Evolutionary conservation across 2,329 filamentous ascomycete genomes (phyloP).

Genomic region (Monilinia vaccinii-corymbosi): DNA sequence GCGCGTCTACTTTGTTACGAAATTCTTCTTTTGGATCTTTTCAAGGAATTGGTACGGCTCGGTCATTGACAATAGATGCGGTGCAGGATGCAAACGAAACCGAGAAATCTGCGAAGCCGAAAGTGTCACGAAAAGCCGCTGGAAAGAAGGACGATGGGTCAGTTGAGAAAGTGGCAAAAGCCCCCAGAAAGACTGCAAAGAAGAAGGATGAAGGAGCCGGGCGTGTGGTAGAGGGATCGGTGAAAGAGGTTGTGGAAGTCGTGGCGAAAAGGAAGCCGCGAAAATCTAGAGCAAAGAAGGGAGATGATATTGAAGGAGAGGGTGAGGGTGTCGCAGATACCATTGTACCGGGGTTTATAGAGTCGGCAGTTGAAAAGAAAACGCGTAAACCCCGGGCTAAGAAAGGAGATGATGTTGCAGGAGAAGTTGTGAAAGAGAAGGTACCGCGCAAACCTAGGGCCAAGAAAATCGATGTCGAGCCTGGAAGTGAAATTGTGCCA

Average conservation of each 20-base stretch:
- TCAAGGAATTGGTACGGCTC: constrained; percentile 5
- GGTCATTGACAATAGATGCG: neutral
- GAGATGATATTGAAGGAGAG: neutral
- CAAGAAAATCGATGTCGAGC: constrained; percentile 19
- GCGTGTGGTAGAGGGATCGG: neutral
- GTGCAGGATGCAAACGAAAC: constrained; percentile 24
- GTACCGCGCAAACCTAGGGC: constrained; percentile 14
- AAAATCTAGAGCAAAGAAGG: constrained; percentile 20
- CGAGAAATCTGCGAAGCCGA: constrained; percentile 21
- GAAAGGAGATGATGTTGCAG: constrained; percentile 11
- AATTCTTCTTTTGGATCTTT: constrained; percentile 5
- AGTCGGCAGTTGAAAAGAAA: constrained; percentile 17
- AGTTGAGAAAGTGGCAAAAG: constrained; percentile 19
- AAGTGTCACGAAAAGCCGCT: constrained; percentile 7
- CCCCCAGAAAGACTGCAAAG: constrained; percentile 16
- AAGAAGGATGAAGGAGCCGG: constrained; percentile 2
- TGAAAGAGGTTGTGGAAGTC: neutral
- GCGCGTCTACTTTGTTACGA: constrained; percentile 30
- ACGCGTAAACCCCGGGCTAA: constrained; percentile 18
- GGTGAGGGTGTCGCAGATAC: too few relatives aligned
- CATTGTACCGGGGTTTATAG: neutral
- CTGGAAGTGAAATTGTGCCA: neutral
- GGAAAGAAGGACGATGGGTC: constrained; percentile 7
- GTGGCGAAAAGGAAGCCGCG: constrained; percentile 16
- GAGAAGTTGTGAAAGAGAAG: constrained; percentile 16